These are phyloP conservation scores for Naegleria lovaniensis DNA, from an alignment of 208 protist genomes.

Conservation along the genomic window DNA sequence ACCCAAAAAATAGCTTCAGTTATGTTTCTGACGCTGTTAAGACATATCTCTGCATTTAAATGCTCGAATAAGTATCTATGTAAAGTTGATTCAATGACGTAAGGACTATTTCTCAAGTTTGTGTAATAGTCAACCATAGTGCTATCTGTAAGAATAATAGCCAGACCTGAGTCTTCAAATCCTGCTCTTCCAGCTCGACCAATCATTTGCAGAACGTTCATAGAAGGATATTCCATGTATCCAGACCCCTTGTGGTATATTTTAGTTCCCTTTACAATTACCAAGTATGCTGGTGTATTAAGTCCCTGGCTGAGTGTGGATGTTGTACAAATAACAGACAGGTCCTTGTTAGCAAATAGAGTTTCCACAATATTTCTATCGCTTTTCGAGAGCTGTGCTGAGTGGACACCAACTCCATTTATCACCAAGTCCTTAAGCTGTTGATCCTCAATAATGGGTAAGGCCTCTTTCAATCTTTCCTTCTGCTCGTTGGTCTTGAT, in stretches of 20 bases:
- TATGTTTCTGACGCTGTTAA: conserved; percentile 74
- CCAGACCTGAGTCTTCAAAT: conserved; percentile 67
- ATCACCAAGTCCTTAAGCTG: conserved; percentile 45
- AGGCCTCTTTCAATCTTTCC: neutral
- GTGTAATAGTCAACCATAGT: conserved; percentile 57
- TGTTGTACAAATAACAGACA: conserved; percentile 77
- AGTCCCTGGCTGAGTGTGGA: conserved; percentile 82
- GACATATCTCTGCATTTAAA: conserved; percentile 79
- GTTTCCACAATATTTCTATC: conserved; percentile 70
- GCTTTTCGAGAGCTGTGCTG: conserved; percentile 63
- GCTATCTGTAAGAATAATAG: conserved; percentile 74
- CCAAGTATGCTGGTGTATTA: conserved; percentile 78
- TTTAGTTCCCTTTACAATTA: conserved; percentile 45
- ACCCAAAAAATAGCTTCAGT: conserved; percentile 66
- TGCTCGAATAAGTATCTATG: conserved; percentile 78
- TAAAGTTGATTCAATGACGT: conserved; percentile 61
- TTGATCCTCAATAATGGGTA: conserved; percentile 28
- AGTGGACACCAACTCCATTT: conserved; percentile 71
- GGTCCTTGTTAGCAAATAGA: conserved; percentile 69
- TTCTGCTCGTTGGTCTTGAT: conserved; percentile 31
- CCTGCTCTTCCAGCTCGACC: conserved; percentile 76
- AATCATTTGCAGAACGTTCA: conserved; percentile 39
- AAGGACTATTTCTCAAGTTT: conserved; percentile 44
- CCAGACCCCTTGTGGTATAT: conserved; percentile 28
- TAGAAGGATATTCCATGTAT: conserved; percentile 5